phyloP scores from a whole-genome alignment of 2,329 filamentous ascomycete species.

The Furcasterigmium sp. region DNA sequence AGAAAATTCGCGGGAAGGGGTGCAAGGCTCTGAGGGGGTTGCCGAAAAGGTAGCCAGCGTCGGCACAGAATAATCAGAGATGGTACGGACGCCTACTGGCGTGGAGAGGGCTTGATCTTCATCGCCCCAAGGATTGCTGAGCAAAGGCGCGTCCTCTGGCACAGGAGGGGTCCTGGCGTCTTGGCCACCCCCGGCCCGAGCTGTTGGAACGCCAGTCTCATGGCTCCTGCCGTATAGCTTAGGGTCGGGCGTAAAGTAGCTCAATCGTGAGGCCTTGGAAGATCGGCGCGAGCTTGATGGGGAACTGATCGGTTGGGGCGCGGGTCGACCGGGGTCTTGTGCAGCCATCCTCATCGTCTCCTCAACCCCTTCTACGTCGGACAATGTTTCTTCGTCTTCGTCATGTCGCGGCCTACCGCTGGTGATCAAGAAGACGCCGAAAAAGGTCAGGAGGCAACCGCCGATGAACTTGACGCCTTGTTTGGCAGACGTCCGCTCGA shows the following conservation, averaged over 20 bases:
- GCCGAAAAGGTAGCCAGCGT: constrained; percentile 15
- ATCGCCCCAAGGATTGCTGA: constrained; percentile 39
- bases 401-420: constrained; percentile 63
- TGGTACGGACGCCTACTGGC: constrained; percentile 28
- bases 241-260: constrained; percentile 31
- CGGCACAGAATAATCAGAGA: constrained; percentile 30
- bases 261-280: constrained; percentile 40
- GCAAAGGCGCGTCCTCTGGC: constrained; percentile 30
- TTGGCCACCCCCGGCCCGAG: constrained; percentile 24
- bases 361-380: constrained; percentile 54
- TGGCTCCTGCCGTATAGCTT: constrained; percentile 29
- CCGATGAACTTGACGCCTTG: constrained; percentile 82
- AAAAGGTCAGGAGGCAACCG: constrained; percentile 87
- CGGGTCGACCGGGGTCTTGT: constrained; percentile 42
- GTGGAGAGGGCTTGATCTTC: constrained; percentile 19
- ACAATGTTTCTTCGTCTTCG: constrained; percentile 52
- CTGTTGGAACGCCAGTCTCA: constrained; percentile 28
- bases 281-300: constrained; percentile 37
- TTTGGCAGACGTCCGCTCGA: constrained; percentile 71
- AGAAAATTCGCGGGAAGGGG: constrained; percentile 22
- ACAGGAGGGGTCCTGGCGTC: constrained; percentile 25
- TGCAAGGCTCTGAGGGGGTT: constrained; percentile 22
- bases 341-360: constrained; percentile 56
- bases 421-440: constrained; percentile 96
- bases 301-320: constrained; percentile 22